Base-by-base conservation (phyloP, 2,329 filamentous ascomycete species). In the Botrytis tulipae region DNA sequence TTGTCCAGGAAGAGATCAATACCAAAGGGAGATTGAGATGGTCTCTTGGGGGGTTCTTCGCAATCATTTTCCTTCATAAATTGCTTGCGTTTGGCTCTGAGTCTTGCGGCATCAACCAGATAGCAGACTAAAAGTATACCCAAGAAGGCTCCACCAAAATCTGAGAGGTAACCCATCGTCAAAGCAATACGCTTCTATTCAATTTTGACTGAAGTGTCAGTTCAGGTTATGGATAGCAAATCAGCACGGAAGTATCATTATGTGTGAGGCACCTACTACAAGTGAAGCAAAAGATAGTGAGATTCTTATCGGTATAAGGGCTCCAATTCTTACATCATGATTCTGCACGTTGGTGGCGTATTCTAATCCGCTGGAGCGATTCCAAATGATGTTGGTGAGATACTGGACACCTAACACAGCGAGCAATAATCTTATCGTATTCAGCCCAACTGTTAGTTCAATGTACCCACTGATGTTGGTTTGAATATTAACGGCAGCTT, bases 1-100 rank as follows among this genome's bases (percentile, higher is more conserved):
- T 83, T 83, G 29, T 80, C 75, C 32, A 80, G 76, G 69, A 88
- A 81, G 57, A 84, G 79, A 78, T 88, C 86, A 44, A 85, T 76
- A 7, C 87, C 79, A 67, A 90, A 76, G 0, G 84, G 85, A 74
- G 89, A 88, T 72, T 83, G 83, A 80, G 87, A 84, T 6, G 84
- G 84, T 74, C 83, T 85, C 4, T 80, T 78, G n/a, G 81, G 77
- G n/a, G 83, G 82, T 16, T 83, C 82, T 63, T 85, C 80, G 78
- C 86, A 87, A 72, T 84, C 84, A 76, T 86, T 81, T 35, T 35
- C 16, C 35, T 42, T 18, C 60, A 25, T n/a, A 1, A n/a, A 42
- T 42, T 14, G 9, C 25, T 62, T 40, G 35, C 22, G 20, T 62
- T 12, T 62, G 9, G 6, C 20, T 62, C 10, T n/a, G 7, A 62